phyloP scores from a whole-genome alignment of 768 basidiomycete species.

The Calvatia gigantea region DNA sequence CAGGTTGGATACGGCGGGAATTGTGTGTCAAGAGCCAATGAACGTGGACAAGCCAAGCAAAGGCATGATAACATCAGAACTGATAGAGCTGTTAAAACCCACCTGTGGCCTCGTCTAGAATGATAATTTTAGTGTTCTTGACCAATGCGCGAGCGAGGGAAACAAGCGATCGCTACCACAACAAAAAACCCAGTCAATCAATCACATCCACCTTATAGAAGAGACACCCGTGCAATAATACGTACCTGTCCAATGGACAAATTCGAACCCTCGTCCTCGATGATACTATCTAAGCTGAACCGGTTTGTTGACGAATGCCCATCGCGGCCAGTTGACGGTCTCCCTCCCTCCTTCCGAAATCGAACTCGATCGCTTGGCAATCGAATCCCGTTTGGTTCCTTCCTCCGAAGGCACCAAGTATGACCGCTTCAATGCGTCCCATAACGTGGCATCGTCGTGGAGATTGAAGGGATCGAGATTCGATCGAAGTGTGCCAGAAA shows the following conservation, averaged over 20 bases:
- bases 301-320: conserved; percentile 47
- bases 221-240: not conserved
- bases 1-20: no score
- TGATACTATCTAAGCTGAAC: conserved; percentile 78
- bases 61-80: not conserved
- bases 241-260: conserved; percentile 68
- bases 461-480: conserved; percentile 89
- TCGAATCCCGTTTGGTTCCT: conserved; percentile 34
- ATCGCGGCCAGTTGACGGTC: conserved; percentile 37
- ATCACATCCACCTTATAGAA: no score
- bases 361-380: conserved; percentile 25
- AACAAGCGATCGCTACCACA: conserved; percentile 67
- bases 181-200: not conserved
- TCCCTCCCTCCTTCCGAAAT: conserved; percentile 29
- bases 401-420: conserved; percentile 51
- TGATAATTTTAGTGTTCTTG: conserved; percentile 78
- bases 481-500: conserved; percentile 77
- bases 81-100: conserved; percentile 4
- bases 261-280: conserved; percentile 87
- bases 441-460: conserved; percentile 76
- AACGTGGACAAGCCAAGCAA: not conserved
- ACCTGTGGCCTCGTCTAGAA: conserved; percentile 90
- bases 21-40: no score
- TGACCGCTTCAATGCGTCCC: conserved; percentile 85
- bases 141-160: conserved; percentile 88